Evolutionary conservation across 2,329 filamentous ascomycete species (phyloP).

Genomic region (Tricladium varicosporioides): DNA sequence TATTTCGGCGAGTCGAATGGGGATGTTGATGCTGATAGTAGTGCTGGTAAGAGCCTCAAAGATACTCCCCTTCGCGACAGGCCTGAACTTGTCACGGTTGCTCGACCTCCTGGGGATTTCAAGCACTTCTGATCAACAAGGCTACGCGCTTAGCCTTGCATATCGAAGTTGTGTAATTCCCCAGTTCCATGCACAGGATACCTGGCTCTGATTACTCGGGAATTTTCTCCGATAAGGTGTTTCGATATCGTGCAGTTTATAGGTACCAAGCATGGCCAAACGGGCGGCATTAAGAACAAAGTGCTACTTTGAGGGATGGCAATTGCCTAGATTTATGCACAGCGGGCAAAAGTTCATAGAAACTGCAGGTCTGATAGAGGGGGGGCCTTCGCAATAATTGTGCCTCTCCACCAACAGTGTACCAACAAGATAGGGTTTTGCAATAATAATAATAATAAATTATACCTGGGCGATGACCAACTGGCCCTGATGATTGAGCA

Average conservation of each 20-base stretch:
- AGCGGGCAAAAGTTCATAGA: neutral
- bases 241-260: neutral
- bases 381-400: neutral
- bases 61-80: neutral
- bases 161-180: neutral
- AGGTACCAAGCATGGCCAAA: neutral
- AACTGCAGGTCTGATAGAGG: neutral
- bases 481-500: no score
- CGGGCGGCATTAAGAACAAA: neutral
- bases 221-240: neutral
- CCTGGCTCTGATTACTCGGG: neutral
- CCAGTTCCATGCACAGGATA: neutral
- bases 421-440: neutral
- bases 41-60: neutral
- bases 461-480: neutral
- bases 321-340: neutral
- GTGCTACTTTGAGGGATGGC: neutral
- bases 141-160: constrained; percentile 3
- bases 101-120: neutral
- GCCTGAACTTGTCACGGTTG: constrained; percentile 10
- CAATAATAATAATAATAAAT: neutral
- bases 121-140: neutral
- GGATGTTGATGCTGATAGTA: no score
- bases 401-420: neutral
- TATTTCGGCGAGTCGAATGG: neutral